A percentile compares a stretch with the other conserved stretches of the same genome.
These are phyloP conservation scores for Aspergillus pseudoviridinutans DNA, from an alignment of 2,329 filamentous ascomycete genomes.

Conservation along the genomic window DNA sequence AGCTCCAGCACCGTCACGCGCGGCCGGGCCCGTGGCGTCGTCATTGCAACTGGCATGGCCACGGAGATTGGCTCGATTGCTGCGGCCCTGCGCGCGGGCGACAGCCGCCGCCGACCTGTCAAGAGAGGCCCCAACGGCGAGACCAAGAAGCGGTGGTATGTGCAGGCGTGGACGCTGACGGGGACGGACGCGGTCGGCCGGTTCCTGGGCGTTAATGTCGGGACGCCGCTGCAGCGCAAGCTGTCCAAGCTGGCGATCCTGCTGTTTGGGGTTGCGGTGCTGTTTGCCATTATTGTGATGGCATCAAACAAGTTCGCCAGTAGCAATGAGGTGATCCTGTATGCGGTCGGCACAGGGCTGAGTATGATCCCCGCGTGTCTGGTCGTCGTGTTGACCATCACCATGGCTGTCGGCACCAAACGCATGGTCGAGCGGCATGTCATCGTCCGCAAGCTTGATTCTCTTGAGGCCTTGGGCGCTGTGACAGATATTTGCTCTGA, in stretches of 20 bases:
- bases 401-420: conserved; percentile 60
- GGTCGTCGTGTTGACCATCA: conserved; percentile 64
- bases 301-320: conserved; percentile 57
- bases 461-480: conserved; percentile 58
- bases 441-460: conserved; percentile 55
- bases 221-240: conserved; percentile 66
- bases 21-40: conserved; percentile 56
- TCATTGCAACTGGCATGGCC: conserved; percentile 58
- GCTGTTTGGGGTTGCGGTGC: conserved; percentile 62
- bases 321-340: conserved; percentile 60
- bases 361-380: conserved; percentile 62
- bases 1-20: conserved; percentile 60
- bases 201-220: conserved; percentile 65
- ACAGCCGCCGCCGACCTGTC: conserved; percentile 49
- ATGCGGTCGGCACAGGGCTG: conserved; percentile 57
- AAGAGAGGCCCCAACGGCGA: conserved; percentile 49
- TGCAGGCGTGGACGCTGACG: conserved; percentile 50
- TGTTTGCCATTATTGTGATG: conserved; percentile 67
- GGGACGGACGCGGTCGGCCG: conserved; percentile 56
- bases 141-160: conserved; percentile 52
- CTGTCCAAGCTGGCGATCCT: conserved; percentile 66
- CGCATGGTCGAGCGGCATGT: conserved; percentile 55
- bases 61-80: conserved; percentile 66
- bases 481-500: conserved; percentile 58
- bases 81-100: conserved; percentile 57